Conservation (phyloP, 164 flowering plant species). For the Brasenia schreberi region DNA sequence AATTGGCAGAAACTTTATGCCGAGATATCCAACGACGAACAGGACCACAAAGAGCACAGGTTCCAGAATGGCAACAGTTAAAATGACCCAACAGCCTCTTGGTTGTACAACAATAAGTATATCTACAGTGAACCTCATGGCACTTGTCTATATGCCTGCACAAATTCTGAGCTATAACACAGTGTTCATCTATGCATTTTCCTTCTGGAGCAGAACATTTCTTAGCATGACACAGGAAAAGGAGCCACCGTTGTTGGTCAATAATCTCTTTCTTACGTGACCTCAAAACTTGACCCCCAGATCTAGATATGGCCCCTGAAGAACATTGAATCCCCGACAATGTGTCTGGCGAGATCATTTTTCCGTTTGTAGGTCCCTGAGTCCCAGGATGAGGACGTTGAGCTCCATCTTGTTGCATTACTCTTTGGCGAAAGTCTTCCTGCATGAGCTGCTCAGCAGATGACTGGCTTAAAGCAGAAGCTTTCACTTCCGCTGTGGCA, state of each 20-base stretch:
- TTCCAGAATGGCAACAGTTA: conserved; percentile 28
- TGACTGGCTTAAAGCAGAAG: conserved; percentile 19
- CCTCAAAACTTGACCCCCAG: conserved; percentile 11
- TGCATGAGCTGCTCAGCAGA: conserved; percentile 51
- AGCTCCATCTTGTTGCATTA: conserved; percentile 58
- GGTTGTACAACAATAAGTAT: conserved; percentile 54
- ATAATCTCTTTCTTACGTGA: conserved; percentile 23
- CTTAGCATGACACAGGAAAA: conserved; percentile 74
- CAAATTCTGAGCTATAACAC: conserved; percentile 41
- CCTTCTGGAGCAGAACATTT: conserved; percentile 62
- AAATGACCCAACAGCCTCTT: conserved; percentile 38
- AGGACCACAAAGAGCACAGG: conserved; percentile 77
- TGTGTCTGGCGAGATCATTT: conserved; percentile 23
- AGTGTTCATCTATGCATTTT: conserved; percentile 48
- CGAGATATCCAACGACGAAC: conserved; percentile 28
- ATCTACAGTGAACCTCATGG: conserved; percentile 24
- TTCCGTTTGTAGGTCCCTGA: conserved; percentile 35
- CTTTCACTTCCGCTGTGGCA: conserved; percentile 29
- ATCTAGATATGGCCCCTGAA: conserved; percentile 17
- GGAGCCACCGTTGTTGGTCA: conserved; percentile 63
- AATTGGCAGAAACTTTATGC: conserved; percentile 17
- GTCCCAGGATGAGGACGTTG: conserved; percentile 52
- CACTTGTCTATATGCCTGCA: conserved; percentile 53
- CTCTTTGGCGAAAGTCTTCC: conserved; percentile 51
- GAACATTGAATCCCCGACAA: conserved; percentile 17